These are phyloP conservation scores for Magnolia kwangsiensis DNA, from an alignment of 164 flowering plant species.

Conservation along the genomic window DNA sequence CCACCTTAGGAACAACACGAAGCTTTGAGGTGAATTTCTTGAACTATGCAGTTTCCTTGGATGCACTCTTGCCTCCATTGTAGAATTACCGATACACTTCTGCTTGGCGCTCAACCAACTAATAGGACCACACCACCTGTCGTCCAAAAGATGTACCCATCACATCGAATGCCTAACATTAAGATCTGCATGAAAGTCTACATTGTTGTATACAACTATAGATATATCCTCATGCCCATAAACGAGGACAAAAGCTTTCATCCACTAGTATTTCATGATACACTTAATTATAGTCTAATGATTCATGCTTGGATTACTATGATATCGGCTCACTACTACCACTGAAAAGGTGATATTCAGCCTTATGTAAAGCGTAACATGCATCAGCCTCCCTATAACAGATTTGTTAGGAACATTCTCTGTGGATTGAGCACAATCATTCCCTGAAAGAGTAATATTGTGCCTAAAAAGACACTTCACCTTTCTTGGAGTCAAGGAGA, in stretches of 20 bases:
- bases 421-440: neutral
- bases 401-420: neutral
- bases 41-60: neutral
- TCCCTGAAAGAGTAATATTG: neutral
- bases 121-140: neutral
- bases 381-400: neutral
- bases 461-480: neutral
- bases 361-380: neutral
- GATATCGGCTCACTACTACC: neutral
- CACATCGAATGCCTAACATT: neutral
- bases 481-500: neutral
- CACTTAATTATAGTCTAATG: neutral
- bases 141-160: neutral
- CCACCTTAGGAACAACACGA: neutral
- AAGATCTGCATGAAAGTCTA: neutral
- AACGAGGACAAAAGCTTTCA: neutral
- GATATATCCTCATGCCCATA: neutral
- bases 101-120: neutral
- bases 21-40: neutral
- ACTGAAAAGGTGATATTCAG: neutral
- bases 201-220: neutral
- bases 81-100: neutral
- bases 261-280: neutral
- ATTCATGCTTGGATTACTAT: neutral
- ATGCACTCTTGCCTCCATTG: neutral